Evolutionary conservation across 2,329 filamentous ascomycete genomes (phyloP).

Genomic region (Emergomyces pasteurianus): DNA sequence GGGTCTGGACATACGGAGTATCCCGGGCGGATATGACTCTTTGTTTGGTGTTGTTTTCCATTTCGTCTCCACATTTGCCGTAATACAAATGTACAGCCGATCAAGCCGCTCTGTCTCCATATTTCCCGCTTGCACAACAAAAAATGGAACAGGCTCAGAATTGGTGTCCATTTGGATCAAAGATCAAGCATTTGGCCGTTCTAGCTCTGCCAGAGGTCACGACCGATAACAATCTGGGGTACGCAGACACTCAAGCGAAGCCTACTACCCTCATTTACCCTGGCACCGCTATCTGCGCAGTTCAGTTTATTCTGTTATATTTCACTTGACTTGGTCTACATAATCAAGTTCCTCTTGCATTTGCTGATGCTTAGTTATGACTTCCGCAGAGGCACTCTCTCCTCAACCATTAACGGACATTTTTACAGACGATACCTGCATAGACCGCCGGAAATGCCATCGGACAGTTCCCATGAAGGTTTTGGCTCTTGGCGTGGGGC

Average conservation of each 20-base stretch:
- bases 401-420: slow-evolving; percentile 32
- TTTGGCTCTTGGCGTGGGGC: slow-evolving; percentile 55
- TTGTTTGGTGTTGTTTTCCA: not conserved
- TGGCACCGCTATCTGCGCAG: not conserved
- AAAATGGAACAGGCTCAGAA: not conserved
- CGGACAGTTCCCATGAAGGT: slow-evolving; percentile 62
- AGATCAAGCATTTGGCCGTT: not conserved
- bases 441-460: slow-evolving; percentile 53
- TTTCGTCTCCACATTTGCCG: not conserved
- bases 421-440: slow-evolving; percentile 55
- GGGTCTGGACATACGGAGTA: not conserved
- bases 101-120: not conserved
- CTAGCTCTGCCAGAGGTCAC: not conserved
- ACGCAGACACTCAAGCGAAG: not conserved
- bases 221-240: not conserved
- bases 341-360: not conserved
- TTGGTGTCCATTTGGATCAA: not conserved
- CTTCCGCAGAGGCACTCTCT: slow-evolving; percentile 23
- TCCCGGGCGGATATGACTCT: not conserved
- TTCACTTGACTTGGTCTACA: not conserved
- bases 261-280: not conserved
- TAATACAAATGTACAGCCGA: not conserved
- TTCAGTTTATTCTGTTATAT: not conserved
- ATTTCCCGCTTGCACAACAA: not conserved
- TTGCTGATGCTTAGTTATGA: not conserved